Conservation (phyloP, 805 yeast genomes). For the Kodamaea kakaduensis region DNA sequence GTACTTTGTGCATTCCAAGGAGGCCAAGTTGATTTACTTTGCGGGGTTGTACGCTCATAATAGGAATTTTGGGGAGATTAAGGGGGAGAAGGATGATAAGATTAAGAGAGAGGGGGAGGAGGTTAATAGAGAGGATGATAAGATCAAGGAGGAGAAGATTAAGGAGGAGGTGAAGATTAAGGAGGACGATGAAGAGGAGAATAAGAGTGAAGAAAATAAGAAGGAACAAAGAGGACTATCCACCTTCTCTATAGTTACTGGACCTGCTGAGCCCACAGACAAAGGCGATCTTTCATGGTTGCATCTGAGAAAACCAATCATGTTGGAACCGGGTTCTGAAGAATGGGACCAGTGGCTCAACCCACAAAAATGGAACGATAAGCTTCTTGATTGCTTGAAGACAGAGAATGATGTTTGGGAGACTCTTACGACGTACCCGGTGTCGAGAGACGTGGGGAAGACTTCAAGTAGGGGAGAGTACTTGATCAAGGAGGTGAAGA, state of each 20-base stretch:
- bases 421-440: conserved; percentile 46
- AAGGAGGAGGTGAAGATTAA: too few species aligned
- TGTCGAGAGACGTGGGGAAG: conserved; percentile 62
- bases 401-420: not conserved
- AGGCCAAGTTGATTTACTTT: conserved; percentile 52
- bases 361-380: conserved; percentile 38
- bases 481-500: conserved; percentile 28
- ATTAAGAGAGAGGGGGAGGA: too few species aligned
- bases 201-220: too few species aligned
- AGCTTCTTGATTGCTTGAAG: conserved; percentile 33
- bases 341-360: conserved; percentile 66
- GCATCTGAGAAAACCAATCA: conserved; percentile 76
- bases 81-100: too few species aligned
- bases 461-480: conserved; percentile 44
- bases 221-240: conserved; percentile 40
- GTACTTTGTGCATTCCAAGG: conserved; percentile 56
- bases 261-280: conserved; percentile 46
- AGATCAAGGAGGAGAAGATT: conserved; percentile 17
- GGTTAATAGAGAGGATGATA: too few species aligned
- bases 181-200: too few species aligned
- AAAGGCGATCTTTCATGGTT: conserved; percentile 59
- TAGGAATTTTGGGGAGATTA: conserved; percentile 22
- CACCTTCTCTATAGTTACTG: conserved; percentile 67
- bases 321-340: conserved; percentile 54
- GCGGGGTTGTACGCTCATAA: conserved; percentile 49